Percentiles rank a stretch among this genome's conserved stretches.
These are phyloP conservation scores for Solanum hybrid DNA, from an alignment of 305 asterid species.

Conservation along the genomic window DNA sequence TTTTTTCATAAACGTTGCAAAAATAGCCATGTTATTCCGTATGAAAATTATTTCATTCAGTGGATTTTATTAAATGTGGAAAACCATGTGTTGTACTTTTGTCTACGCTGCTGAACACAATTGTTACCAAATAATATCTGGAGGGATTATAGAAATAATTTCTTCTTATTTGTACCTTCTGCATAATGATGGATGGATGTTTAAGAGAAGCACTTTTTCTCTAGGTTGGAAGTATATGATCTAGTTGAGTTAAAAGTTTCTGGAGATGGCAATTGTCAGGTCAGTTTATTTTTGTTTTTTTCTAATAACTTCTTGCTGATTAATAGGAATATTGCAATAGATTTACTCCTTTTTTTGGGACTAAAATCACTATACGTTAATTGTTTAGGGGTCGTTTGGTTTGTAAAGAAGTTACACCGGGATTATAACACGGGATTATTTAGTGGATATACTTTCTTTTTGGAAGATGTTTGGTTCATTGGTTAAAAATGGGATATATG, in stretches of 20 bases:
- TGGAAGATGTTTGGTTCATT: not conserved
- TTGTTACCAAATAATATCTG: not conserved
- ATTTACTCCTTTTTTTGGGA: not conserved
- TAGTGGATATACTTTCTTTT: not conserved
- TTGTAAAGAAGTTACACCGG: not conserved
- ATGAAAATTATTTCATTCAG: not conserved
- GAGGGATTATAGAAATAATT: not conserved
- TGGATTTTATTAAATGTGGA: not conserved
- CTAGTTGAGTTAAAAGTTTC: conserved; percentile 65
- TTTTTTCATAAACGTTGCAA: not conserved
- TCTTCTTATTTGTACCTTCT: not conserved
- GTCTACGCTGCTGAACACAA: not conserved
- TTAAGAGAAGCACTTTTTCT: not conserved
- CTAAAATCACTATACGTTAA: not conserved
- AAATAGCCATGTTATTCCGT: not conserved
- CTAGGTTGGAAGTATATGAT: conserved; percentile 69
- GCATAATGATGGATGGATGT: not conserved
- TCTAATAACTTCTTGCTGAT: not conserved
- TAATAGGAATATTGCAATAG: not conserved
- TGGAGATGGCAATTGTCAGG: conserved; percentile 99
- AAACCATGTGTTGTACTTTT: not conserved
- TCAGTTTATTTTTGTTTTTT: conserved; percentile 22
- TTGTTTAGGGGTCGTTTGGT: not conserved
- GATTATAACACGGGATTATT: not conserved
- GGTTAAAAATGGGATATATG: not conserved